phyloP scores from a whole-genome alignment of 1,139 yeast species.

The Geotrichum fermentans region DNA sequence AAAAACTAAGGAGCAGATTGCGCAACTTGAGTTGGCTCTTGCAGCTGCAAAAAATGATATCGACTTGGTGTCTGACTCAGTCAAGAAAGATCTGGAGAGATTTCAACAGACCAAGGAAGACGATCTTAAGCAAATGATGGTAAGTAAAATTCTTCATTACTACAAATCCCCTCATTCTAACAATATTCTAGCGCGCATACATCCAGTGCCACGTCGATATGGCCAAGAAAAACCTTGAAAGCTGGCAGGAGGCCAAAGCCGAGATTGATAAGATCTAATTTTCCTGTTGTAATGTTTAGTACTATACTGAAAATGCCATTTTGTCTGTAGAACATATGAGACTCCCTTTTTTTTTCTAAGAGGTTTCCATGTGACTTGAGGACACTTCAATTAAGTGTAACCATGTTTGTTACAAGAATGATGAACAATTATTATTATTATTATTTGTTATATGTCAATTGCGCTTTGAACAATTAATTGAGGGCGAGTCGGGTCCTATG shows the following conservation, averaged over 20 bases:
- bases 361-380: no score
- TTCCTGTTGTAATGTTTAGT: no score
- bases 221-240: conserved; percentile 66
- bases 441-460: no score
- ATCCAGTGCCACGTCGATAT: conserved; percentile 58
- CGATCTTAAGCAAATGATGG: conserved; percentile 47
- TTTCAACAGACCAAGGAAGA: conserved; percentile 46
- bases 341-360: no score
- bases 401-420: no score
- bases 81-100: conserved; percentile 47
- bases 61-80: conserved; percentile 47
- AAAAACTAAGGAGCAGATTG: conserved; percentile 50
- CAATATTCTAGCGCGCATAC: conserved; percentile 40
- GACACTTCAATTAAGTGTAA: no score
- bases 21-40: conserved; percentile 53
- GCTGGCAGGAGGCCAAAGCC: conserved; percentile 63
- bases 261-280: conserved; percentile 39
- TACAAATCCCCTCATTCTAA: neutral
- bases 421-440: no score
- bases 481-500: no score
- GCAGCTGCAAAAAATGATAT: conserved; percentile 54
- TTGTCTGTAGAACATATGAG: neutral
- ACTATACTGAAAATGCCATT: no score
- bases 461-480: no score
- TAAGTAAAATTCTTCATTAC: no score